phyloP scores from a whole-genome alignment of 352 stramenopile genomes.

The Phytopythium boreale region DNA sequence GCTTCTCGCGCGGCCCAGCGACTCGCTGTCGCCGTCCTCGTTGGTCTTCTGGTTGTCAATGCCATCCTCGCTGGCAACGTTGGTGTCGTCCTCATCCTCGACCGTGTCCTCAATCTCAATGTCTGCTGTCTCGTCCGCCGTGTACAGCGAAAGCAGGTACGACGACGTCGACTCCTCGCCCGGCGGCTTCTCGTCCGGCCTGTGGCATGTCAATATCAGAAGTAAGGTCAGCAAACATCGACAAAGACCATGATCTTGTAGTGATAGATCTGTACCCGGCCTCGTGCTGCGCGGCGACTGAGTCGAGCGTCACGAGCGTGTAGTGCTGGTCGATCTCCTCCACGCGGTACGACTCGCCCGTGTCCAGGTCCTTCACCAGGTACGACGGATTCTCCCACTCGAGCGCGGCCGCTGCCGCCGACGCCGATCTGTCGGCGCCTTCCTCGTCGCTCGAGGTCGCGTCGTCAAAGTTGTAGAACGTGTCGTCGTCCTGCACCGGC shows the following conservation, averaged over 20 bases:
- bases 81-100: neutral
- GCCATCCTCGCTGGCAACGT: constrained; percentile 58
- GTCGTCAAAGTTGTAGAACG: constrained; percentile 30
- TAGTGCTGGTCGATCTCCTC: constrained; percentile 86
- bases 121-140: constrained; percentile 73
- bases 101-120: constrained; percentile 68
- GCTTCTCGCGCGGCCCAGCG: constrained; percentile 31
- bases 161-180: constrained; percentile 46
- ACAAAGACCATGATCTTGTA: too few species aligned
- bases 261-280: constrained; percentile 28
- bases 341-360: constrained; percentile 70
- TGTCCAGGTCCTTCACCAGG: constrained; percentile 80
- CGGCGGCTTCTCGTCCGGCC: constrained; percentile 15
- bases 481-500: constrained; percentile 27
- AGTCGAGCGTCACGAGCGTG: constrained; percentile 69
- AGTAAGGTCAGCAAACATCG: neutral
- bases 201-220: neutral
- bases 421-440: constrained; percentile 3
- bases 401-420: constrained; percentile 23
- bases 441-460: constrained; percentile 19
- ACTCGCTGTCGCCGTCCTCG: constrained; percentile 3
- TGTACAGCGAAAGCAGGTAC: constrained; percentile 75
- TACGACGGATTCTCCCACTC: constrained; percentile 82
- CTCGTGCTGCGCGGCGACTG: constrained; percentile 53
- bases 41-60: constrained; percentile 6